phyloP scores from a whole-genome alignment of 768 basidiomycete genomes.

The Lactarius indigo region DNA sequence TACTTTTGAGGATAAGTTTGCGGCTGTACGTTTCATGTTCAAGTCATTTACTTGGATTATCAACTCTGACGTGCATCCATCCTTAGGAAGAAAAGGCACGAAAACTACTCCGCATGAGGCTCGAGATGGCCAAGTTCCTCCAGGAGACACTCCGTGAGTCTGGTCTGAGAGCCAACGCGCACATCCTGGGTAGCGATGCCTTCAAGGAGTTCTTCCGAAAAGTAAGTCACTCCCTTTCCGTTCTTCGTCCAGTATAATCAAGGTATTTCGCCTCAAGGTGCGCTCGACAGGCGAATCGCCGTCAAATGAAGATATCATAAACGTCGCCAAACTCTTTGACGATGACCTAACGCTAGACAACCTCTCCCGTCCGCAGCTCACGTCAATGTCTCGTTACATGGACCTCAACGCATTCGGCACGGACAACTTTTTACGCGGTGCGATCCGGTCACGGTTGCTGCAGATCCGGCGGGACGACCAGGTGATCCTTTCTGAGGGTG shows the following conservation, averaged over 20 bases:
- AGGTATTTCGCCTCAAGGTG: slow-evolving; percentile 44
- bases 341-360: slow-evolving; percentile 98
- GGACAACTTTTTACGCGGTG: slow-evolving; percentile 94
- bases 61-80: not conserved
- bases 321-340: slow-evolving; percentile 94
- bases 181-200: slow-evolving; percentile 90
- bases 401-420: slow-evolving; percentile 98
- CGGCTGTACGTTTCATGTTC: slow-evolving; percentile 57
- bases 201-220: slow-evolving; percentile 99
- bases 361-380: slow-evolving; percentile 94
- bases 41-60: not conserved
- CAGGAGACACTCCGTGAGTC: slow-evolving; percentile 96
- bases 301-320: slow-evolving; percentile 82
- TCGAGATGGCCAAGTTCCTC: slow-evolving; percentile 99
- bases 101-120: slow-evolving; percentile 87
- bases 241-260: not conserved
- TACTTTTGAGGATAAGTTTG: slow-evolving; percentile 96
- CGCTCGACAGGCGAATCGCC: slow-evolving; percentile 95
- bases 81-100: slow-evolving; percentile 92
- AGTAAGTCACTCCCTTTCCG: slow-evolving; percentile 38
- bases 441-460: slow-evolving; percentile 78
- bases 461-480: slow-evolving; percentile 90
- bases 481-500: slow-evolving; percentile 84
- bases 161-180: slow-evolving; percentile 85
- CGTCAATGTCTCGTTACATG: slow-evolving; percentile 98